These are phyloP conservation scores for Moricandia arvensis DNA, from an alignment of 345 rosid species.

Conservation along the genomic window DNA sequence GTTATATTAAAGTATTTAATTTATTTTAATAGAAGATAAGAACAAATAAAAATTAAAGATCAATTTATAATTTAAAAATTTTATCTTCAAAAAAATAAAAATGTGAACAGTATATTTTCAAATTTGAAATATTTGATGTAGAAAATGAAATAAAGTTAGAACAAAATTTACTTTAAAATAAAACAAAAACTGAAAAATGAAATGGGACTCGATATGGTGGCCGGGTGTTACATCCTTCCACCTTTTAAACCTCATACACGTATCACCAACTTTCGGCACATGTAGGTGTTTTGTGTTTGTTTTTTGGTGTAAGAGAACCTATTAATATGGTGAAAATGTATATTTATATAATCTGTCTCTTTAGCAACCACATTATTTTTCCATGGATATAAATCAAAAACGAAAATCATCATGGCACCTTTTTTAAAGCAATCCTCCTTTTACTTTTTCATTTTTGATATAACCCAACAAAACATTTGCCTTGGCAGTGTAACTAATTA, in stretches of 20 bases:
- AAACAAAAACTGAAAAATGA: too few relatives aligned
- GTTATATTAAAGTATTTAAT: too few relatives aligned
- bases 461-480: background rate
- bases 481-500: background rate
- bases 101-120: too few relatives aligned
- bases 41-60: too few relatives aligned
- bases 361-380: background rate
- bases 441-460: background rate
- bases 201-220: too few relatives aligned
- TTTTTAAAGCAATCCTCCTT: background rate
- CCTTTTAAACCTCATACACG: background rate
- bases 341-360: background rate
- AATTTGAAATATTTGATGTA: too few relatives aligned
- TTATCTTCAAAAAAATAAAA: too few relatives aligned
- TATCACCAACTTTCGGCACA: background rate
- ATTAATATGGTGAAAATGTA: background rate
- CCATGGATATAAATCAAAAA: background rate
- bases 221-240: background rate
- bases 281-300: background rate
- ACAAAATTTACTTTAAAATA: too few relatives aligned
- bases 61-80: too few relatives aligned
- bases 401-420: background rate
- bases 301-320: background rate
- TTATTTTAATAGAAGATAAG: too few relatives aligned
- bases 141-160: too few relatives aligned